phyloP scores from a whole-genome alignment of 176 grass and related monocot species.

The Aegilops bicornis region DNA sequence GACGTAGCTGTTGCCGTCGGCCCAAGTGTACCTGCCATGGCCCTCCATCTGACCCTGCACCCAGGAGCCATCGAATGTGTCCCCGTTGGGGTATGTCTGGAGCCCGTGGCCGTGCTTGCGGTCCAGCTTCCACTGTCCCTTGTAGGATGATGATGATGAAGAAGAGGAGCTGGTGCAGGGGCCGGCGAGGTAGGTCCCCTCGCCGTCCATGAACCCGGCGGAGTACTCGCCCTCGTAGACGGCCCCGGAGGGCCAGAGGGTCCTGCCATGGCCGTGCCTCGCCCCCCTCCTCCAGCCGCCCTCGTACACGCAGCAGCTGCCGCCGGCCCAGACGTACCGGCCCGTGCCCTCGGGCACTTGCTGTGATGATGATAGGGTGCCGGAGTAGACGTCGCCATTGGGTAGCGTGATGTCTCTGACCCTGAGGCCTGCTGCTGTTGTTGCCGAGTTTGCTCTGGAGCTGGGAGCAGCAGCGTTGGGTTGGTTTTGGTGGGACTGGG shows the following conservation, averaged over 20 bases:
- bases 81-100: constrained; percentile 72
- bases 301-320: constrained; percentile 65
- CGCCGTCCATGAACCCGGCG: constrained; percentile 73
- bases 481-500: too few species aligned
- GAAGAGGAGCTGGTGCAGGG: not conserved
- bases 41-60: constrained; percentile 85
- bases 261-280: constrained; percentile 68
- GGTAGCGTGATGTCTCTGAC: too few species aligned
- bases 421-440: too few species aligned
- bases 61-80: constrained; percentile 83
- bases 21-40: constrained; percentile 82
- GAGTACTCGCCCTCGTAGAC: constrained; percentile 72
- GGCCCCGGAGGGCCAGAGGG: constrained; percentile 60
- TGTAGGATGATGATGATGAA: constrained; percentile 27
- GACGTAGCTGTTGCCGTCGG: constrained; percentile 63
- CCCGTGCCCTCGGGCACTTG: constrained; percentile 71
- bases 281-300: constrained; percentile 39
- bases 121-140: constrained; percentile 82
- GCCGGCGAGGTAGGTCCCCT: constrained; percentile 52
- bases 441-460: too few species aligned
- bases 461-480: too few species aligned
- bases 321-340: constrained; percentile 54
- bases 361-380: not conserved
- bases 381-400: too few species aligned
- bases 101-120: constrained; percentile 74